A percentile compares a stretch with the other conserved stretches of the same genome.
phyloP scores from a whole-genome alignment of 805 yeast genomes.

The Saccharomyces paradoxus region DNA sequence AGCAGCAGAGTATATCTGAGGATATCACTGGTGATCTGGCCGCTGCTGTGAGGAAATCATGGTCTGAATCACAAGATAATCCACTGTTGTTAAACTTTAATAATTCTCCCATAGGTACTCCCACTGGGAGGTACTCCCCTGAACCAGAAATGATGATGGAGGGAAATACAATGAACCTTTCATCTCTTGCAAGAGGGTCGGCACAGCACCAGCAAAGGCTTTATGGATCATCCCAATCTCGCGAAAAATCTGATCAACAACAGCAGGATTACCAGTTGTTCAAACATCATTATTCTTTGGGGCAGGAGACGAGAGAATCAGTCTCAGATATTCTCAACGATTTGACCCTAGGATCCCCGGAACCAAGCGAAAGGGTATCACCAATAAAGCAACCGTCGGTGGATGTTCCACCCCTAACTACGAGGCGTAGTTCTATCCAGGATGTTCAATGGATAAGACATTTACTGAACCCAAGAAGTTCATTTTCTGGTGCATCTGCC shows the following conservation, averaged over 20 bases:
- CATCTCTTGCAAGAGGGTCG: constrained; percentile 1
- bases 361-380: not conserved
- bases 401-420: constrained; percentile 3
- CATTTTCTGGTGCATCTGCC: constrained; percentile 25
- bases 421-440: constrained; percentile 26
- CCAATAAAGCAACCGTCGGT: constrained; percentile 2
- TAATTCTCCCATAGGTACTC: constrained; percentile 17
- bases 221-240: not conserved
- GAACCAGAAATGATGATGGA: not conserved
- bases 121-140: constrained; percentile 1
- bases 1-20: not conserved
- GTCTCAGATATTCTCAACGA: constrained; percentile 18
- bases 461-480: constrained; percentile 30
- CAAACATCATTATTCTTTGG: constrained; percentile 24
- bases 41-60: constrained; percentile 27
- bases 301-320: constrained; percentile 18
- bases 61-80: constrained; percentile 24
- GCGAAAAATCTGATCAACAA: not conserved
- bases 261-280: constrained; percentile 17
- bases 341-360: constrained; percentile 6
- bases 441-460: constrained; percentile 29
- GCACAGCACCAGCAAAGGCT: not conserved
- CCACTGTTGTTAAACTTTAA: not conserved
- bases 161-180: not conserved
- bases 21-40: constrained; percentile 23